phyloP scores from a whole-genome alignment of 495 filamentous ascomycete species.

The Penicillium paxilli region DNA sequence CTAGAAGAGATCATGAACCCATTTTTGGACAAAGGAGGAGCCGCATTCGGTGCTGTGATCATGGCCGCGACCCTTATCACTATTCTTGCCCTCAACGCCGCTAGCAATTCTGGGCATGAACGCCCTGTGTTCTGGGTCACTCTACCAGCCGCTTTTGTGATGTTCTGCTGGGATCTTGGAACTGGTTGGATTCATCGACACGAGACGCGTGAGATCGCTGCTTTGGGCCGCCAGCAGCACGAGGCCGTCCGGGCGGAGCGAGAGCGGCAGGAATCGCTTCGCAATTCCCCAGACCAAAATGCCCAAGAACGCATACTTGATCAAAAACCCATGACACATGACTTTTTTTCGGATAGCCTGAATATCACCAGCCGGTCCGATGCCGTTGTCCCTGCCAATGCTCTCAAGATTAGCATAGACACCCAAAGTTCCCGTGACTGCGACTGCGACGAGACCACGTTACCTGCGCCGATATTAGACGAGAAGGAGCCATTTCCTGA shows the following conservation, averaged over 20 bases:
- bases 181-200: constrained; percentile 58
- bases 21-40: constrained; percentile 62
- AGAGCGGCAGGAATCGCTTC: constrained; percentile 6
- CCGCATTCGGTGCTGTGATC: constrained; percentile 57
- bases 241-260: constrained; percentile 44
- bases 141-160: constrained; percentile 59
- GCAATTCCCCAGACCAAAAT: constrained; percentile 4
- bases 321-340: neutral
- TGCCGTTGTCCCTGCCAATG: neutral
- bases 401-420: neutral
- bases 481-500: constrained; percentile 15
- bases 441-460: constrained; percentile 1
- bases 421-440: neutral
- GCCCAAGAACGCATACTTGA: neutral
- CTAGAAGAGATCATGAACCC: constrained; percentile 72
- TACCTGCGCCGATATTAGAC: constrained; percentile 8
- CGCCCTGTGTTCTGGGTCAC: constrained; percentile 60
- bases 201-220: constrained; percentile 60
- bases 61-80: constrained; percentile 63
- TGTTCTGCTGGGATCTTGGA: constrained; percentile 61
- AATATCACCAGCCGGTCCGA: neutral
- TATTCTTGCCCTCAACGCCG: constrained; percentile 59
- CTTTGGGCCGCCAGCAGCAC: constrained; percentile 50
- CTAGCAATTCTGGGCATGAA: constrained; percentile 30
- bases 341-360: neutral